phyloP scores from a whole-genome alignment of 306 rosid species.

The Purshia tridentata region DNA sequence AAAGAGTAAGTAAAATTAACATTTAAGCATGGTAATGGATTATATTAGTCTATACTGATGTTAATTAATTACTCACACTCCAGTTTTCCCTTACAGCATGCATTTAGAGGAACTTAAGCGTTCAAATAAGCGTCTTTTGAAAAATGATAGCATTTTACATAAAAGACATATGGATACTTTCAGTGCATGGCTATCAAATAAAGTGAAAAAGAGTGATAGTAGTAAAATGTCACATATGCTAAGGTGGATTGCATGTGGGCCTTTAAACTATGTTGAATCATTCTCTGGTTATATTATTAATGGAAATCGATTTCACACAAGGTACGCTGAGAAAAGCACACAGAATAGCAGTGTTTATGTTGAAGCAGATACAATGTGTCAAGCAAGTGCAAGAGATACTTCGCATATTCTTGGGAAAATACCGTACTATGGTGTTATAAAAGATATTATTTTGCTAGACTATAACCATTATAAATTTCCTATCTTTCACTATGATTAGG shows the following conservation, averaged over 20 bases:
- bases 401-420: background rate
- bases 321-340: background rate
- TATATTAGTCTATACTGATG: background rate
- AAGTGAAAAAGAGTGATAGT: background rate
- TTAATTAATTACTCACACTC: background rate
- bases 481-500: background rate
- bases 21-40: too few species aligned
- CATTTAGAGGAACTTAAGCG: background rate
- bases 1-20: background rate
- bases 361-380: background rate
- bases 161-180: background rate
- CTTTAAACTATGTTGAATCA: background rate
- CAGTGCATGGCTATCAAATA: background rate
- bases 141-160: background rate
- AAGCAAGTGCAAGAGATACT: background rate
- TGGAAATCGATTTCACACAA: background rate
- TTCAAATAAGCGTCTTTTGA: background rate
- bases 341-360: background rate
- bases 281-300: background rate
- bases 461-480: background rate
- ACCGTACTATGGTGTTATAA: background rate
- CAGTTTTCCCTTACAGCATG: background rate
- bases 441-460: background rate
- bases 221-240: background rate
- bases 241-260: constrained; percentile 1